Conservation (phyloP, 2,329 filamentous ascomycete species). For the Neospermospora avenae region DNA sequence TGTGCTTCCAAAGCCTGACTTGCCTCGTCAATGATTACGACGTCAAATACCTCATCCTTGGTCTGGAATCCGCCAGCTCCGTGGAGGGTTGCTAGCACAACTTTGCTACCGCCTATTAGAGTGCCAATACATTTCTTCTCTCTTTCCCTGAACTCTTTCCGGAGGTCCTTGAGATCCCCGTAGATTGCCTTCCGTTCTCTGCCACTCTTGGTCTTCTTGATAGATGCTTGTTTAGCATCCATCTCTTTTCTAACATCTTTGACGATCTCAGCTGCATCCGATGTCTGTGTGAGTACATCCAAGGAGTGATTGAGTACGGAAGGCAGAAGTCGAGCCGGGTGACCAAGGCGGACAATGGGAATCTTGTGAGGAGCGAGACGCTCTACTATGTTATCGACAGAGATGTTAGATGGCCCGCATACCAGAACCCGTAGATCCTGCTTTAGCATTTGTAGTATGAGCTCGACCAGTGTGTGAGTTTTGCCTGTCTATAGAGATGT, state of each 20-base stretch:
- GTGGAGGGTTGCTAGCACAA: conserved; percentile 89
- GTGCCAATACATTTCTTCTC: conserved; percentile 78
- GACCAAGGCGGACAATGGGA: conserved; percentile 84
- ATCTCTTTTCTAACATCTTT: conserved; percentile 89
- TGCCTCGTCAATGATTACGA: conserved; percentile 93
- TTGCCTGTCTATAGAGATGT: conserved; percentile 68
- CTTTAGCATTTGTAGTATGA: conserved; percentile 86
- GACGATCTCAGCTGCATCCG: conserved; percentile 84
- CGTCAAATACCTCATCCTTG: conserved; percentile 77
- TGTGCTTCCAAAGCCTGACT: conserved; percentile 95
- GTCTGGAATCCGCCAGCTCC: conserved; percentile 85
- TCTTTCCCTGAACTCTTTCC: conserved; percentile 83
- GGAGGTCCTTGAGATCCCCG: conserved; percentile 75
- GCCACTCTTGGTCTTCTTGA: conserved; percentile 81
- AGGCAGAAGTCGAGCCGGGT: conserved; percentile 85
- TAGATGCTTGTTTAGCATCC: conserved; percentile 83
- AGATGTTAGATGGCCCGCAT: conserved; percentile 96
- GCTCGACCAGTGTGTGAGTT: conserved; percentile 91
- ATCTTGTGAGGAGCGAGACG: conserved; percentile 80
- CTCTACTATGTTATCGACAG: conserved; percentile 97
- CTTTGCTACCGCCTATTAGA: conserved; percentile 73
- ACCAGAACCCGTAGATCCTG: conserved; percentile 74
- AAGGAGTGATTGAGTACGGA: conserved; percentile 87
- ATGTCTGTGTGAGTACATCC: conserved; percentile 85
- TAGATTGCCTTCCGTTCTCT: conserved; percentile 80